Evolutionary conservation across 2,329 filamentous ascomycete species (phyloP), one percentile per base, ranked within the genome.

Genomic region (Neonectria faginata): DNA sequence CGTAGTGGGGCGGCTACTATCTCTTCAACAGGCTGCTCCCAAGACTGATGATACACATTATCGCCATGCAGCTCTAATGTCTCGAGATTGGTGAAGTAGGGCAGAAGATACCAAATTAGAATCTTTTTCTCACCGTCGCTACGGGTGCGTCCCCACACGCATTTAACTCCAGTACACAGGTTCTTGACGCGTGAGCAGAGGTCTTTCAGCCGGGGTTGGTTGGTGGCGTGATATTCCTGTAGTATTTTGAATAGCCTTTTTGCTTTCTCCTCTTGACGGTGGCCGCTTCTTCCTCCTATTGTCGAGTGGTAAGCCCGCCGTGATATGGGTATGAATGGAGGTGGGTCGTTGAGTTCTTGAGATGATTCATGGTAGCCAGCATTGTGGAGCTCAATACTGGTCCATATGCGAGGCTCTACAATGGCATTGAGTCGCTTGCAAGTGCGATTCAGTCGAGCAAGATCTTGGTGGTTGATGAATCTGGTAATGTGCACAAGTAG

Each of bases 341-440:
- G 14, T 3, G 69, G 65, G 5, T 62, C 42, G 1, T 36, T 57
- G 2, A 68, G 31, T 20, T 70, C 69, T 1, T 27, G 53, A 2
- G 57, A 53, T 1, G 67, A 70, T 11, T 65, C 60, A 5, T 71
- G 67, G 16, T 70, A 68, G 2, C 62, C 60, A 1, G 11, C 25
- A 5, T 51, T 44, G 14, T 71, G 69, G 7, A 71, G 41, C 11
- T 71, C 67, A 7, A 71, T 67, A 2, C 62, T 52, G 3, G 10
- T 18, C 69, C 69, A 70, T 7, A 71, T 3, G 1, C 33, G 33
- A 1, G 42, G n/a, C 5, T 45, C 22, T 0, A 57, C 52, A 2
- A 70, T 4, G 2, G n/a, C 8, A 6, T 33, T 57, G 3, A 68
- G 16, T 3, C 50, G 39, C 14, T 33, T 67, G n/a, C 61, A 70